Conservation (phyloP, 192 early-diverging fungal species). For the Geranomyces variabilis region DNA sequence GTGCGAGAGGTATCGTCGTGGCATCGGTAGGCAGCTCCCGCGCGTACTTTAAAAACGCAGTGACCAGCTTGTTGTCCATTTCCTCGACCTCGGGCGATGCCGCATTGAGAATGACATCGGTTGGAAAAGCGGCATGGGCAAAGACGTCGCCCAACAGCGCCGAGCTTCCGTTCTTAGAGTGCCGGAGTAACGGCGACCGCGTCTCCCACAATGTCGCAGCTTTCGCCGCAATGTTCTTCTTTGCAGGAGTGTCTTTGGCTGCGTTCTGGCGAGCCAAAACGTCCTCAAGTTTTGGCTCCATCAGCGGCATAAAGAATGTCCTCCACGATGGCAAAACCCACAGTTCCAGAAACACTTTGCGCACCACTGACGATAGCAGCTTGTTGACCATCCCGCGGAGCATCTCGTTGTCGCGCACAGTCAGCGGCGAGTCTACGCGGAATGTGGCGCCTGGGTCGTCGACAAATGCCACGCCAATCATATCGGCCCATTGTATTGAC, state of each 20-base stretch:
- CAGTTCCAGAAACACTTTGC: constrained; percentile 56
- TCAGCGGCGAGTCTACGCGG: constrained; percentile 52
- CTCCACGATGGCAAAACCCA: constrained; percentile 63
- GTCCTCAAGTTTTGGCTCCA: constrained; percentile 50
- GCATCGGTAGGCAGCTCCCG: constrained; percentile 11
- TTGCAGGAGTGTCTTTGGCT: constrained; percentile 16
- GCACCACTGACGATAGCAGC: constrained; percentile 44
- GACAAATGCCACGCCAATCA: constrained; percentile 55
- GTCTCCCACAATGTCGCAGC: constrained; percentile 37
- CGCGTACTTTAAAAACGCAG: constrained; percentile 32
- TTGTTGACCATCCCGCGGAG: constrained; percentile 52
- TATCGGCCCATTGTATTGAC: constrained; percentile 49
- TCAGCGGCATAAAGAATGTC: constrained; percentile 55
- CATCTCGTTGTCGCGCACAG: constrained; percentile 51
- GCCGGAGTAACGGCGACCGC: constrained; percentile 23
- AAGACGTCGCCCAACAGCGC: constrained; percentile 23
- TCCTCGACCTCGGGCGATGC: not conserved
- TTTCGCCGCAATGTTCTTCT: constrained; percentile 10
- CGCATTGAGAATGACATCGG: not conserved
- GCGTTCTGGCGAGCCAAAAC: constrained; percentile 23
- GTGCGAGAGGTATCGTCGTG: not conserved
- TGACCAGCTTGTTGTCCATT: constrained; percentile 32
- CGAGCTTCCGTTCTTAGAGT: constrained; percentile 4
- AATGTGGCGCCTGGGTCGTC: constrained; percentile 59
- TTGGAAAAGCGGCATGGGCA: constrained; percentile 14